Conservation (phyloP, 257 asterid genomes). For the Fraxinus excelsior region DNA sequence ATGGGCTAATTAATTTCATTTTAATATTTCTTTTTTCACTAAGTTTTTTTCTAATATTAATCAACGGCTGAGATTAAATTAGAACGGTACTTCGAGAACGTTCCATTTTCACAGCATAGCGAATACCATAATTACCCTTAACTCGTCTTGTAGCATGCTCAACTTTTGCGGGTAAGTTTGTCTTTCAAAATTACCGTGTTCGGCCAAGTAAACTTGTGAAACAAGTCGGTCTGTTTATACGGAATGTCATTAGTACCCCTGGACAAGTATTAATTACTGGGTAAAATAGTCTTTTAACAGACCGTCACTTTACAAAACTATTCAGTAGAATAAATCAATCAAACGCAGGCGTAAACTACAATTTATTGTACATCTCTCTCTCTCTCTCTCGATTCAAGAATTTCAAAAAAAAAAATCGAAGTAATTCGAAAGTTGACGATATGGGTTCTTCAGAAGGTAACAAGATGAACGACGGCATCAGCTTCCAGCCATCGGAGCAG, state of each 20-base stretch:
- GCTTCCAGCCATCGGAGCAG: constrained; percentile 42
- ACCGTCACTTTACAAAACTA: no score
- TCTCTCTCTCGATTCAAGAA: not conserved
- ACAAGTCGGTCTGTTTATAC: constrained; percentile 8
- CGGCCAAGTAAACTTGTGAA: not conserved
- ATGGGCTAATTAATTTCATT: no score
- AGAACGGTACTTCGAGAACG: no score
- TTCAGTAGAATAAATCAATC: not conserved
- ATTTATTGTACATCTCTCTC: not conserved
- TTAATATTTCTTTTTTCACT: no score
- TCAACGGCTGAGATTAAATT: no score
- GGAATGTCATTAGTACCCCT: not conserved
- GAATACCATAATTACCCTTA: no score
- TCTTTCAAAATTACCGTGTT: not conserved
- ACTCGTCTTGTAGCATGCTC: no score
- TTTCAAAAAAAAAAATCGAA: no score
- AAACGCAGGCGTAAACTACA: constrained; percentile 5
- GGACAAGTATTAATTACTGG: not conserved
- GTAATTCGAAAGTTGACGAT: not conserved
- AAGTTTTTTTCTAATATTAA: no score
- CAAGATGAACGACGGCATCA: constrained; percentile 37
- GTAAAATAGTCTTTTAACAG: no score
- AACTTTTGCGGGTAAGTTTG: not conserved
- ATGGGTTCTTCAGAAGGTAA: constrained; percentile 51
- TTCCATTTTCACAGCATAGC: no score